Base-by-base conservation (phyloP, 176 grass and related monocot genomes). In the Urochloa ruziziensis region DNA sequence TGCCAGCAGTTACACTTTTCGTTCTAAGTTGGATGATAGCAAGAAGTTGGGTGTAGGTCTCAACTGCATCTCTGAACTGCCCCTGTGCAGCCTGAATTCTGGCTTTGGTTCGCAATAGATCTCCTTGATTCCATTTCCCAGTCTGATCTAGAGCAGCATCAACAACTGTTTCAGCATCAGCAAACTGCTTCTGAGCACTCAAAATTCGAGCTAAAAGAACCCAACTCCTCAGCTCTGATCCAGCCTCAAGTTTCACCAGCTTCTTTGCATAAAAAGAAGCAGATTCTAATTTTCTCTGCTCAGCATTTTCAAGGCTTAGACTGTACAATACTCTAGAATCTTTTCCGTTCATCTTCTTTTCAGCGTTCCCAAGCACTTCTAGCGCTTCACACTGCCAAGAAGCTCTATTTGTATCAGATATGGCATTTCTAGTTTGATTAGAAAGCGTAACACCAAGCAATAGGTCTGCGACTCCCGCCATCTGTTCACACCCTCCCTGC, bases 131-230 rank as follows among this genome's bases (percentile, higher is more conserved):
- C 93, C 93, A 96, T 85, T 99, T 99, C 47, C 91, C 97, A 83
- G 86, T 89, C 79, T 96, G 85, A 88, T 88, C 93, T 60, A 99
- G 64, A 81, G 91, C 97, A 89, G 93, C 88, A 87, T 96, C 87
- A 48, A 99, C 67, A 80, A 88, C 84, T 62, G 78, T 89, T 76
- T 89, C 97, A 70, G 91, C 91, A 81, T 94, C 86, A 7, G 84
- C 44, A 88, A 90, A 96, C 66, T 85, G 62, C 80, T 99, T 96
- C 84, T 99, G 91, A 40, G 89, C 97, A 83, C 80, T 91, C 6
- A 99, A 75, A 83, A 99, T 91, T 90, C 91, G 88, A 82, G 97
- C 93, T 71, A 99, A 90, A 44, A 99, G 92, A 85, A 99, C 87
- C 97, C 97, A 99, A 83, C 78, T 91, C 64, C 82, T 93, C 70